Evolutionary conservation across 2,329 filamentous ascomycete species (phyloP).

Genomic region (Pseudogymnoascus sp.): DNA sequence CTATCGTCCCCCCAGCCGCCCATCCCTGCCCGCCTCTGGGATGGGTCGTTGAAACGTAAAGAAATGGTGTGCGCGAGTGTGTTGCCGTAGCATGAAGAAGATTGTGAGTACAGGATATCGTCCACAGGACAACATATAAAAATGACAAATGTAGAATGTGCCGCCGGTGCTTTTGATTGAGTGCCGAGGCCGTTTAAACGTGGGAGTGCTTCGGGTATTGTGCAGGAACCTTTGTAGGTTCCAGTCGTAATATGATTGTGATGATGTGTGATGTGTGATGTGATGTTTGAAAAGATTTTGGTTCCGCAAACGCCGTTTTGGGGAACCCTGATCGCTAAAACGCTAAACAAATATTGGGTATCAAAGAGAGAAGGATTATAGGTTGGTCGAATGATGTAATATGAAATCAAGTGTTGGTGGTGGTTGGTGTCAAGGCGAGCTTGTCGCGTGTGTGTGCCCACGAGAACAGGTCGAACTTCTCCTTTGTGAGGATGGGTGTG

Average conservation of each 20-base stretch:
- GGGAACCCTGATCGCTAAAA: slow-evolving; percentile 8
- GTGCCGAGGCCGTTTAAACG: not conserved
- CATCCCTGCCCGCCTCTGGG: not conserved
- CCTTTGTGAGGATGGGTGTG: slow-evolving; percentile 28
- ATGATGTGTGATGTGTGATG: slow-evolving; percentile 1
- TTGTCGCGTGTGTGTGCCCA: slow-evolving; percentile 37
- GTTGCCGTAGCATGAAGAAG: not conserved
- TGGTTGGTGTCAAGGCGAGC: slow-evolving; percentile 10
- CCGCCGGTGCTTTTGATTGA: not conserved
- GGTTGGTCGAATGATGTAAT: not conserved
- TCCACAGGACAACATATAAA: slow-evolving; percentile 1
- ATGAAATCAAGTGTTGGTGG: slow-evolving; percentile 12
- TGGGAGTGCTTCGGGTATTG: slow-evolving; percentile 2
- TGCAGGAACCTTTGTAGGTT: not conserved
- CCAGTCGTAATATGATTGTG: not conserved
- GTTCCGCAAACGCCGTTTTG: slow-evolving; percentile 10
- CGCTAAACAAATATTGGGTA: slow-evolving; percentile 11
- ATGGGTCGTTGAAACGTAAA: not conserved
- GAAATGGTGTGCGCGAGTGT: not conserved
- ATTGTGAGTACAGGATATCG: not conserved
- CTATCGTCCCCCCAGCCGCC: not conserved
- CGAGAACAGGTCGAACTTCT: slow-evolving; percentile 44
- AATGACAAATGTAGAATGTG: slow-evolving; percentile 1
- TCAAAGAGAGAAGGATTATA: slow-evolving; percentile 12
- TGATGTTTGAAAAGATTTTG: not conserved